Conservation (phyloP, 2,329 filamentous ascomycete genomes). For the Aureobasidium namibiae region DNA sequence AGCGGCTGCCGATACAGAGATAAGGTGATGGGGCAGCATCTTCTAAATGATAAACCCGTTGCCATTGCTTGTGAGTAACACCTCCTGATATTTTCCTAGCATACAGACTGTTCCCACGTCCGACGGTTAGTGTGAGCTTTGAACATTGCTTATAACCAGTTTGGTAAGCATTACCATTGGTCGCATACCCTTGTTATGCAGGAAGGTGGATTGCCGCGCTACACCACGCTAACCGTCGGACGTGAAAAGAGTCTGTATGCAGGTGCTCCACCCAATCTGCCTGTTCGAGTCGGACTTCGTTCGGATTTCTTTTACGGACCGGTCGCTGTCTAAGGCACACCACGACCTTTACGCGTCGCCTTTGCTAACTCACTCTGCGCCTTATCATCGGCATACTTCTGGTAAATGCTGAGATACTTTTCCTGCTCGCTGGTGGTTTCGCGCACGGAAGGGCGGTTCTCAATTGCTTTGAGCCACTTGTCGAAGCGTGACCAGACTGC, state of each 20-base stretch:
- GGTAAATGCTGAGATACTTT: constrained; percentile 60
- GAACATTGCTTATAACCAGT: too few relatives aligned
- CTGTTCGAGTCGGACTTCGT: too few relatives aligned
- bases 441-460: constrained; percentile 52
- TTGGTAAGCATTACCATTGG: too few relatives aligned
- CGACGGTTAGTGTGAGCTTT: too few relatives aligned
- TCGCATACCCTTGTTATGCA: too few relatives aligned
- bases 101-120: too few relatives aligned
- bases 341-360: constrained; percentile 48
- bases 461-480: constrained; percentile 54
- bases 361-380: constrained; percentile 42
- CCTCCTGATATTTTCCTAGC: too few relatives aligned
- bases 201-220: too few relatives aligned
- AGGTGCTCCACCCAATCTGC: too few relatives aligned
- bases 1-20: constrained; percentile 8
- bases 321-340: constrained; percentile 45
- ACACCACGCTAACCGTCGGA: too few relatives aligned
- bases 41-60: background rate
- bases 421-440: constrained; percentile 61
- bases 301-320: too few relatives aligned
- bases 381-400: constrained; percentile 39
- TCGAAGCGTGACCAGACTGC: constrained; percentile 57
- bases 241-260: too few relatives aligned
- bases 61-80: background rate
- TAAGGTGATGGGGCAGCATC: background rate